A percentile compares a stretch with the other conserved stretches of the same genome.
Evolutionary conservation across 495 filamentous ascomycete species (phyloP).

Genomic region (Penicillium herquei): DNA sequence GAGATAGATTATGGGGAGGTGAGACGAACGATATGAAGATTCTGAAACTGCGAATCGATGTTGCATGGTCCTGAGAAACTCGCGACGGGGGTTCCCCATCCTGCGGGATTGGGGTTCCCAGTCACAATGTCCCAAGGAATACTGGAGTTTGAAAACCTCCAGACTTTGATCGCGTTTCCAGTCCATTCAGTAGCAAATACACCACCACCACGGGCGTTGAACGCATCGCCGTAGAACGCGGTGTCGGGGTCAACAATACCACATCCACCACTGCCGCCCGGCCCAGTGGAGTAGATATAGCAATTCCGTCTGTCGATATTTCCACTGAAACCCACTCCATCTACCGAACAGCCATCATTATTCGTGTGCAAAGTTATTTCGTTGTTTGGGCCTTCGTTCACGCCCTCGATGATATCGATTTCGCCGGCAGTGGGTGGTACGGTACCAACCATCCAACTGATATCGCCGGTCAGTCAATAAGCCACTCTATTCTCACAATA

Average conservation of each 20-base stretch:
- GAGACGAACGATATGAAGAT: constrained; percentile 54
- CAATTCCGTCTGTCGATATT: constrained; percentile 47
- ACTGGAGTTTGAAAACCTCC: constrained; percentile 51
- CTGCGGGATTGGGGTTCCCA: constrained; percentile 52
- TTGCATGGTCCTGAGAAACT: constrained; percentile 61
- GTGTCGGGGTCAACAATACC: constrained; percentile 37
- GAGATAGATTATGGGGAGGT: too few relatives aligned
- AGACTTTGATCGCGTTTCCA: constrained; percentile 55
- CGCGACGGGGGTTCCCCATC: constrained; percentile 62
- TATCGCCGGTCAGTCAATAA: too few relatives aligned
- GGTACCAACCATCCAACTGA: constrained; percentile 49
- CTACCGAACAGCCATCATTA: constrained; percentile 53
- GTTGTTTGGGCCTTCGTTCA: constrained; percentile 56
- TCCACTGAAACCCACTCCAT: constrained; percentile 42
- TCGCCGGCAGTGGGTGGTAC: constrained; percentile 68
- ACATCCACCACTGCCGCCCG: constrained; percentile 53
- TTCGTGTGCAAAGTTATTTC: constrained; percentile 66
- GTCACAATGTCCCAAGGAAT: constrained; percentile 52
- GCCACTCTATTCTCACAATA: too few relatives aligned
- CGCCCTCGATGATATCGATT: constrained; percentile 73
- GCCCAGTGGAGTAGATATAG: constrained; percentile 45
- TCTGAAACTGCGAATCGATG: constrained; percentile 57
- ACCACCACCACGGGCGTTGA: constrained; percentile 59
- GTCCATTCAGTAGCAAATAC: constrained; percentile 67
- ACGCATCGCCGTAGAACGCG: constrained; percentile 51